phyloP scores from a whole-genome alignment of 2,329 filamentous ascomycete species.

The Venturia carpophila region DNA sequence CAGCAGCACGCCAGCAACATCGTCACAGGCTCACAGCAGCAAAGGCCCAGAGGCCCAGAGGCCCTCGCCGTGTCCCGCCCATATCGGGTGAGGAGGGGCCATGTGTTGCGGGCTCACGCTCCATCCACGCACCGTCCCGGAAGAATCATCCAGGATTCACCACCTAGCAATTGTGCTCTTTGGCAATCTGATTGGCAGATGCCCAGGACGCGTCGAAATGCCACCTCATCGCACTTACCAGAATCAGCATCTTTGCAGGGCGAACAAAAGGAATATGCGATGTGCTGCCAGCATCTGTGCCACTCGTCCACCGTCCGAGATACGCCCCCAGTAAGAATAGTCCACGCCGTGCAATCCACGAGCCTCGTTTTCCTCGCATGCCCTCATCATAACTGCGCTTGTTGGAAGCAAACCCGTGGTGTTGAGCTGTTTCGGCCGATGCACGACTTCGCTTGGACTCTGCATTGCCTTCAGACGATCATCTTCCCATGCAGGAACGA shows the following conservation, averaged over 20 bases:
- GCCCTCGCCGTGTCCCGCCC: background rate
- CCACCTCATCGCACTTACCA: constrained; percentile 8
- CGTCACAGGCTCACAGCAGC: background rate
- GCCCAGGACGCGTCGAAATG: background rate
- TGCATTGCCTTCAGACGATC: constrained; percentile 2
- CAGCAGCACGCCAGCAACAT: background rate
- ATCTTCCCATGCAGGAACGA: constrained; percentile 4
- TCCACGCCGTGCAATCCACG: background rate
- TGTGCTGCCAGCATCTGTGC: constrained; percentile 8
- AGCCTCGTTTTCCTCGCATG: background rate
- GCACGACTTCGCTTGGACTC: background rate
- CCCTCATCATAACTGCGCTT: background rate
- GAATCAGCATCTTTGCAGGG: background rate
- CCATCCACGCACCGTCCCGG: constrained; percentile 8
- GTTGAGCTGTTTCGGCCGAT: background rate
- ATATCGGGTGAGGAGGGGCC: background rate
- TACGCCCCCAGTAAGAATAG: background rate
- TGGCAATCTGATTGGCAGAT: constrained; percentile 4
- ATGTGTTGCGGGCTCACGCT: background rate
- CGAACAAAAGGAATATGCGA: background rate
- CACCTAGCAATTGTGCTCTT: background rate
- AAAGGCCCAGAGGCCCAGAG: background rate
- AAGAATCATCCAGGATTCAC: background rate
- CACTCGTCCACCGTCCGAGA: background rate
- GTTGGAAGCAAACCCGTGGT: background rate